A percentile compares a stretch with the other conserved stretches of the same genome.
phyloP scores from a whole-genome alignment of 768 basidiomycete genomes.

The Kwoniella sp. region DNA sequence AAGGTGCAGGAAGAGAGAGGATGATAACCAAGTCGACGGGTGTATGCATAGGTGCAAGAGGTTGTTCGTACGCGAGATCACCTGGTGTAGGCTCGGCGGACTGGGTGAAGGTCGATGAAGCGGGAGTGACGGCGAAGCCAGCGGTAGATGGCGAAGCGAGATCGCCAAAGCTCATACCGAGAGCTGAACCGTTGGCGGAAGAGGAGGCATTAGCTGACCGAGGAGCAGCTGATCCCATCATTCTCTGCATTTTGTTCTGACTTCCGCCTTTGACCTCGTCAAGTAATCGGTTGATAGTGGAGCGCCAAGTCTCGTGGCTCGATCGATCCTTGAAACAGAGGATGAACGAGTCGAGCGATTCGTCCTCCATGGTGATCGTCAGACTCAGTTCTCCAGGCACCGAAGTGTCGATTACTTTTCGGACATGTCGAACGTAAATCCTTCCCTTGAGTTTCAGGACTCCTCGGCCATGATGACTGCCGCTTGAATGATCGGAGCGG shows the following conservation, averaged over 20 bases:
- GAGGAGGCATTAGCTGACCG: slow-evolving; percentile 7
- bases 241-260: slow-evolving; percentile 24
- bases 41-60: slow-evolving; percentile 79
- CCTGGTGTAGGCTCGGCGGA: slow-evolving; percentile 67
- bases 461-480: slow-evolving; percentile 23
- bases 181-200: slow-evolving; percentile 9
- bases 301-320: slow-evolving; percentile 86
- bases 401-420: slow-evolving; percentile 78
- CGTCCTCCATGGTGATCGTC: slow-evolving; percentile 97
- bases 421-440: slow-evolving; percentile 94
- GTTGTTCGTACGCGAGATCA: slow-evolving; percentile 66
- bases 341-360: slow-evolving; percentile 88
- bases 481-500: slow-evolving; percentile 27
- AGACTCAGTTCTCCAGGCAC: slow-evolving; percentile 76
- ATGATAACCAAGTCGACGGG: slow-evolving; percentile 90
- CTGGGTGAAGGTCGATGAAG: slow-evolving; percentile 54
- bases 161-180: slow-evolving; percentile 26
- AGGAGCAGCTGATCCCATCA: slow-evolving; percentile 41
- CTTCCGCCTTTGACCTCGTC: slow-evolving; percentile 35
- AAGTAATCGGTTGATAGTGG: slow-evolving; percentile 77
- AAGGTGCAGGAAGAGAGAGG: slow-evolving; percentile 69
- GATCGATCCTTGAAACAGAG: slow-evolving; percentile 88
- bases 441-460: slow-evolving; percentile 88
- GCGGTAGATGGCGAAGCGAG: slow-evolving; percentile 27
- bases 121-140: slow-evolving; percentile 20